These are phyloP conservation scores for Entomortierella chlamydospora DNA, from an alignment of 192 early-diverging fungal genomes.

Conservation along the genomic window DNA sequence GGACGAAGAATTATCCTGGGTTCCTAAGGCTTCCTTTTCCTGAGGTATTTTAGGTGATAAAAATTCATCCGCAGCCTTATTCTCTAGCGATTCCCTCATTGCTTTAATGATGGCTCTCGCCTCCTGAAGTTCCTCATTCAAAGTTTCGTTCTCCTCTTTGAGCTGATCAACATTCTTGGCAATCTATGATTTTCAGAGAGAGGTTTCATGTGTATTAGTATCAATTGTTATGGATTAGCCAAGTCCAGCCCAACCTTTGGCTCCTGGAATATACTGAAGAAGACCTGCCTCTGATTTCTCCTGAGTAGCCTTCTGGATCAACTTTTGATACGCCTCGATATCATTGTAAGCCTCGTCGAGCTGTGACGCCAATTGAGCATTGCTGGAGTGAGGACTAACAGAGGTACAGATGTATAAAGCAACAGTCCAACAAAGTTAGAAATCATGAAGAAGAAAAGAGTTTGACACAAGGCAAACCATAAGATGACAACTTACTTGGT, in stretches of 20 bases:
- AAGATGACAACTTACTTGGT: slow-evolving; percentile 14
- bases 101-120: slow-evolving; percentile 37
- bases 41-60: slow-evolving; percentile 21
- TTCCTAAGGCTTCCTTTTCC: not conserved
- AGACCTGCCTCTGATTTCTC: slow-evolving; percentile 44
- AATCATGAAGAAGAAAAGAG: not conserved
- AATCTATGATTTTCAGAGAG: slow-evolving; percentile 4
- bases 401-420: not conserved
- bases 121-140: slow-evolving; percentile 41
- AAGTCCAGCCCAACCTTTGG: too few relatives aligned
- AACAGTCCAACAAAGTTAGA: slow-evolving; percentile 2
- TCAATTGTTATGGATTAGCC: too few relatives aligned
- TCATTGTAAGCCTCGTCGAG: slow-evolving; percentile 45
- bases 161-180: slow-evolving; percentile 28
- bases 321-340: slow-evolving; percentile 41
- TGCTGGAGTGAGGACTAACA: slow-evolving; percentile 39
- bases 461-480: not conserved
- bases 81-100: slow-evolving; percentile 38
- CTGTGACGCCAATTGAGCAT: slow-evolving; percentile 42
- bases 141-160: slow-evolving; percentile 26
- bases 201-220: not conserved
- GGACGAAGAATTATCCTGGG: not conserved
- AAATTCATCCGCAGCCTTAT: slow-evolving; percentile 43
- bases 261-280: not conserved
- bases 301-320: slow-evolving; percentile 39